These are phyloP conservation scores for Elsinoe australis DNA, from an alignment of 2,329 filamentous ascomycete species.

Conservation along the genomic window DNA sequence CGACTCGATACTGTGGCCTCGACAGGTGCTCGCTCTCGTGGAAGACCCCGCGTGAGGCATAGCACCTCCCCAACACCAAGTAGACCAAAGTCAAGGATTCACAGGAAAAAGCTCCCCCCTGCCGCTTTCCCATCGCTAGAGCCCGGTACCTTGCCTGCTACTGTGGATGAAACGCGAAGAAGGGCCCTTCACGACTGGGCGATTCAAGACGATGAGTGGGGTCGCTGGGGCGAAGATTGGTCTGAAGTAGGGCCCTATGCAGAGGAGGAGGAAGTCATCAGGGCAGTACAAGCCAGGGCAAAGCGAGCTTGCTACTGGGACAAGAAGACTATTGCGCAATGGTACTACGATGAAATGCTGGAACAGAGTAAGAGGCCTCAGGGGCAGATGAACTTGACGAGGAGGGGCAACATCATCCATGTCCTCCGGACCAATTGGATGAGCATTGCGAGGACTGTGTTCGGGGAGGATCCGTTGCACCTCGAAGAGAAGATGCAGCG, in stretches of 20 bases:
- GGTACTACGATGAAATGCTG: slow-evolving; percentile 11
- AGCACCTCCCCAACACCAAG: background rate
- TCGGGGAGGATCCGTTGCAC: background rate
- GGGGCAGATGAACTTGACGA: slow-evolving; percentile 8
- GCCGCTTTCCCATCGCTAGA: slow-evolving; percentile 7
- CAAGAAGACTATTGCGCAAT: background rate
- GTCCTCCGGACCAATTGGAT: background rate
- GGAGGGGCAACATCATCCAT: slow-evolving; percentile 2
- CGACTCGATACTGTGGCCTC: background rate
- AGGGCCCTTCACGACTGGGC: background rate
- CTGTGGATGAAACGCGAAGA: background rate
- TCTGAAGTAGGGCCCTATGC: slow-evolving; percentile 7
- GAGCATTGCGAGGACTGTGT: background rate
- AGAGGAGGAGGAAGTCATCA: slow-evolving; percentile 1
- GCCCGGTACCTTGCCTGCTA: background rate
- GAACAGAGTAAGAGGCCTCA: slow-evolving; percentile 4
- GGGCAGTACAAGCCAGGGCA: slow-evolving; percentile 3
- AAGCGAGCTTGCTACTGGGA: slow-evolving; percentile 11
- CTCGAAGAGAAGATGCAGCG: slow-evolving; percentile 2
- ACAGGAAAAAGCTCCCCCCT: background rate
- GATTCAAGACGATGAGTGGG: background rate
- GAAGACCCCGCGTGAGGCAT: slow-evolving; percentile 2
- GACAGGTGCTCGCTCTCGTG: background rate
- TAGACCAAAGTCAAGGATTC: background rate
- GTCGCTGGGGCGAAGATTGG: slow-evolving; percentile 5